phyloP scores from a whole-genome alignment of 2,329 filamentous ascomycete species.

The Sclerotinia borealis region DNA sequence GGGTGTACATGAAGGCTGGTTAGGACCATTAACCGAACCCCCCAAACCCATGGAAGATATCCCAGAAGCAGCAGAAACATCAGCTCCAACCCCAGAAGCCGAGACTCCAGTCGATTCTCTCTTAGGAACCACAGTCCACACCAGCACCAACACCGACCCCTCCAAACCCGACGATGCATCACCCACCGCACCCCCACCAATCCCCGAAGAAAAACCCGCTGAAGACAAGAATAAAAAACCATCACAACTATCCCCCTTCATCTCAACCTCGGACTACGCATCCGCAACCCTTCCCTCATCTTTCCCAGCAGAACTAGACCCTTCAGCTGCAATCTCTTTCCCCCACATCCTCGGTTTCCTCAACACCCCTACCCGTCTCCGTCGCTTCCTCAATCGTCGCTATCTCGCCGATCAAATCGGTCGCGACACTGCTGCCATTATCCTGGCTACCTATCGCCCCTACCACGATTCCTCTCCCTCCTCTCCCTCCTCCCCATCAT shows the following conservation, averaged over 20 bases:
- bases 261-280: constrained; percentile 65
- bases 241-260: constrained; percentile 66
- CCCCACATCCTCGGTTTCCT: constrained; percentile 90
- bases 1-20: constrained; percentile 92
- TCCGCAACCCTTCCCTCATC: constrained; percentile 56
- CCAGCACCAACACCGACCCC: constrained; percentile 26
- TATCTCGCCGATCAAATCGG: constrained; percentile 82
- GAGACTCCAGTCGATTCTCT: constrained; percentile 22
- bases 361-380: constrained; percentile 80
- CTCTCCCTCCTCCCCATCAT: constrained; percentile 15
- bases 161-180: constrained; percentile 13
- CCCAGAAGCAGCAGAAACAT: constrained; percentile 7
- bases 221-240: constrained; percentile 49
- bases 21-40: constrained; percentile 72
- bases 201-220: constrained; percentile 30
- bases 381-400: constrained; percentile 81
- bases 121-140: constrained; percentile 25
- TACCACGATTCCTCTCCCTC: constrained; percentile 38
- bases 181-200: constrained; percentile 10
- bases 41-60: constrained; percentile 31
- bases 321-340: constrained; percentile 66
- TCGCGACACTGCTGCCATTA: constrained; percentile 77
- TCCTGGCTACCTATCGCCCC: constrained; percentile 53
- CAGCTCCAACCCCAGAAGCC: not conserved
- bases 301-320: constrained; percentile 66